Base-by-base conservation (phyloP, 345 rosid genomes). In the Citrus mangshanensis region DNA sequence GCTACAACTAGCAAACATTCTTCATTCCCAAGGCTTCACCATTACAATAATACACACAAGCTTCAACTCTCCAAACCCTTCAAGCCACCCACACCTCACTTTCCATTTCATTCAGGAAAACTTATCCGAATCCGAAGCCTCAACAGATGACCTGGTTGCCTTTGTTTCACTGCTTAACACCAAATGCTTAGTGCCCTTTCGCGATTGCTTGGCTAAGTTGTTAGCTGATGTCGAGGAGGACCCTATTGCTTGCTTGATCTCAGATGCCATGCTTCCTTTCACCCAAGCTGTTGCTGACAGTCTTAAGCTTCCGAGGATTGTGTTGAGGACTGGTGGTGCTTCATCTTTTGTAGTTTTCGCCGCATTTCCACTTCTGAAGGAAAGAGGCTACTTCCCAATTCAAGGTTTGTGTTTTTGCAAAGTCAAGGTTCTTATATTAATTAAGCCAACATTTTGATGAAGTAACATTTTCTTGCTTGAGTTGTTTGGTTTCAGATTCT, bases 1-100 rank as follows among this genome's bases (percentile, higher is more conserved):
- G 84, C 81, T 82, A 5, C 85, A 82, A 38, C 88, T 82, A 21
- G 84, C 80, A 19, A 78, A 70, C 68, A 77, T 82, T 77, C 84
- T 85, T 55, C 75, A 80, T 38, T 38, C 80, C 18, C 70, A 73
- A 25, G 85, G 85, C 75, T 85, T 82, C 70, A 66, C 85, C 73
- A 82, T 85, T 34, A 66, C 82, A 30, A 74, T 85, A 34, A 55
- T 85, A 56, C 85, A 80, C 70, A 85, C 81, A 32, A 61, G 60
- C 69, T 82, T 82, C 82, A 85, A 85, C 81, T 63, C 84, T 40
- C 86, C 84, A 7, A 66, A 74, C 42, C 76, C 86, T 40, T 82
- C 85, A 72, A 80, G 73, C 62, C 34, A 81, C 74, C 82, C 86
- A 0, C 70, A 74, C 76, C 82, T 85, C 79, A 73, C 78, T 54